phyloP scores from a whole-genome alignment of 495 filamentous ascomycete genomes.

The Neurospora hispaniola region DNA sequence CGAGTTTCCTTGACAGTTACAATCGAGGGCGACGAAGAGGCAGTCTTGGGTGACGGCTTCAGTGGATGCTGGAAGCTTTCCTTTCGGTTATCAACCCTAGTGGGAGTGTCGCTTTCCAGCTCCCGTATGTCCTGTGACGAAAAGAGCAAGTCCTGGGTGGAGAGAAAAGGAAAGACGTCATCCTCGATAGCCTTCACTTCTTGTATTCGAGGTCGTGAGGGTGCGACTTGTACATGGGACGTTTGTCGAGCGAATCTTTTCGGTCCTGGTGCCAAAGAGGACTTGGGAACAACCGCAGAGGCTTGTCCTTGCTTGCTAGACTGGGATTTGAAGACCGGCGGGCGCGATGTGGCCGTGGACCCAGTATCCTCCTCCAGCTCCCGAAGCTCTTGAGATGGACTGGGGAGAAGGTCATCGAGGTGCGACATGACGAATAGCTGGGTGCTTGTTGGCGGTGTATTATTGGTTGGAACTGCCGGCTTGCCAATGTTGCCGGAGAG shows the following conservation, averaged over 20 bases:
- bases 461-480: not conserved
- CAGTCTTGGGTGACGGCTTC: not conserved
- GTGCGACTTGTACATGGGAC: not conserved
- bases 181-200: not conserved
- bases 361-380: slow-evolving; percentile 26
- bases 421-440: slow-evolving; percentile 10
- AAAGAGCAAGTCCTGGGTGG: slow-evolving; percentile 34
- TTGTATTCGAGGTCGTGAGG: not conserved
- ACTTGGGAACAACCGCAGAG: not conserved
- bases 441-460: not conserved
- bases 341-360: not conserved
- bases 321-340: not conserved
- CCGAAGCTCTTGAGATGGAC: slow-evolving; percentile 34
- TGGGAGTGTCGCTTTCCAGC: slow-evolving; percentile 18
- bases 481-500: not conserved
- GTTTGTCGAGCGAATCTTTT: not conserved
- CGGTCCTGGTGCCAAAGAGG: not conserved
- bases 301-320: not conserved
- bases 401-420: slow-evolving; percentile 39
- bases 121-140: slow-evolving; percentile 40
- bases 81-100: not conserved
- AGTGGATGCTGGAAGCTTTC: not conserved
- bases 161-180: slow-evolving; percentile 25
- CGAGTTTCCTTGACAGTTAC: not conserved
- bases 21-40: not conserved